Evolutionary conservation across 106 monocot species (phyloP).

Genomic region (Dioscorea dumetorum): DNA sequence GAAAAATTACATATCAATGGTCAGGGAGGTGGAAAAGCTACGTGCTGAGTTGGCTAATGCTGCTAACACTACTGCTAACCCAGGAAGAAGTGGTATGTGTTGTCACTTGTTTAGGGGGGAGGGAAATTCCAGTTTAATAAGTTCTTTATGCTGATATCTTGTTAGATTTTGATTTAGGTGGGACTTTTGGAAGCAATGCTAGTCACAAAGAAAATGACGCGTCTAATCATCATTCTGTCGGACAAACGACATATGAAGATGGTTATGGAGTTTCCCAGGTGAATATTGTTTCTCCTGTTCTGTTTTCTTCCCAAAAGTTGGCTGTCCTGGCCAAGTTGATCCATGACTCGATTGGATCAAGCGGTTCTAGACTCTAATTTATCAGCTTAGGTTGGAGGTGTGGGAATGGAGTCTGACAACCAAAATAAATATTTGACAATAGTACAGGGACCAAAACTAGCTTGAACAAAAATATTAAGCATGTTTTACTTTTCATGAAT

Average conservation of each 20-base stretch:
- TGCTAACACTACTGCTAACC: constrained; percentile 28
- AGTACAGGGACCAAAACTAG: too few relatives aligned
- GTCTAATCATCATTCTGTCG: constrained; percentile 30
- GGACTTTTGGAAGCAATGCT: constrained; percentile 19
- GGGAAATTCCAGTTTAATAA: too few relatives aligned
- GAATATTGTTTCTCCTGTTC: constrained; percentile 2
- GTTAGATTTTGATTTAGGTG: constrained; percentile 15
- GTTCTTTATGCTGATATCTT: too few relatives aligned
- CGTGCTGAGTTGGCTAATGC: constrained; percentile 52
- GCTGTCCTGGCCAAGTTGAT: too few relatives aligned
- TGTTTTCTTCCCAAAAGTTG: background rate
- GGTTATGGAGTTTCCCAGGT: constrained; percentile 36
- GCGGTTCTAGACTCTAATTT: too few relatives aligned
- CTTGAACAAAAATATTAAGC: too few relatives aligned
- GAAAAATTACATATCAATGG: constrained; percentile 76
- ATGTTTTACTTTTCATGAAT: too few relatives aligned
- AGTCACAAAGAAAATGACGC: constrained; percentile 38
- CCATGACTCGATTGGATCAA: too few relatives aligned
- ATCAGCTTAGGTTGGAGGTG: too few relatives aligned
- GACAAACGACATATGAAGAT: constrained; percentile 44
- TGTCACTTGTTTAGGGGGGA: background rate
- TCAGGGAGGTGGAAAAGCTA: constrained; percentile 69
- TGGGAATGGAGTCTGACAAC: too few relatives aligned
- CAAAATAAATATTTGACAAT: too few relatives aligned
- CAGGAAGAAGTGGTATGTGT: constrained; percentile 23